These are phyloP conservation scores for Penicillium salamii DNA, from an alignment of 495 filamentous ascomycete genomes.

Conservation along the genomic window DNA sequence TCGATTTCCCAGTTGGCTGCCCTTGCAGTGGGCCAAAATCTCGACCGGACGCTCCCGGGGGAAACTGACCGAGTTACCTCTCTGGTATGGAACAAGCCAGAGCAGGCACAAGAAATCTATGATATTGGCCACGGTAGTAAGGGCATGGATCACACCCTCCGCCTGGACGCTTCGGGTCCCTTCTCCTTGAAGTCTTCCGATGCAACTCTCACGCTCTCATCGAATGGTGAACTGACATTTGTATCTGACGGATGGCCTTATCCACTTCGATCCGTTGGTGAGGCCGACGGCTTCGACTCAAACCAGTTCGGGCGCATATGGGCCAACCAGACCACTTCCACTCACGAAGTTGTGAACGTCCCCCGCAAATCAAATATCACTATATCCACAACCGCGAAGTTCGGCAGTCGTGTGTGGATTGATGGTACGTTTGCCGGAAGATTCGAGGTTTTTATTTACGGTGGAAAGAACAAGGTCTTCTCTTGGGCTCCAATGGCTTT, in stretches of 20 bases:
- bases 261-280: slow-evolving; percentile 43
- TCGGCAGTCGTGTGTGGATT: slow-evolving; percentile 48
- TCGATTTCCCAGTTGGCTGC: slow-evolving; percentile 36
- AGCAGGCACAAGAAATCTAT: background rate
- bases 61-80: background rate
- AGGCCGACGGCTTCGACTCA: slow-evolving; percentile 26
- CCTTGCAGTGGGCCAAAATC: slow-evolving; percentile 46
- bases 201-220: slow-evolving; percentile 28
- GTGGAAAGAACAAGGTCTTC: slow-evolving; percentile 46
- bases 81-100: slow-evolving; percentile 9
- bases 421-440: slow-evolving; percentile 42
- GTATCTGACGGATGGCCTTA: slow-evolving; percentile 49
- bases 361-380: slow-evolving; percentile 16
- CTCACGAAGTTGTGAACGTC: slow-evolving; percentile 23
- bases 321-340: slow-evolving; percentile 28
- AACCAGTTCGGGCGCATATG: slow-evolving; percentile 29
- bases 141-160: slow-evolving; percentile 51
- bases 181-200: slow-evolving; percentile 42
- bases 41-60: slow-evolving; percentile 37
- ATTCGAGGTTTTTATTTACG: slow-evolving; percentile 55
- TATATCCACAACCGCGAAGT: slow-evolving; percentile 35
- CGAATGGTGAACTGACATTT: slow-evolving; percentile 36
- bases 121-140: slow-evolving; percentile 44
- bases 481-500: slow-evolving; percentile 60
- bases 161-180: slow-evolving; percentile 33